Percentiles rank a stretch among this genome's conserved stretches.
Evolutionary conservation across 768 basidiomycete genomes (phyloP).

Genomic region (Dentipellis sp.): DNA sequence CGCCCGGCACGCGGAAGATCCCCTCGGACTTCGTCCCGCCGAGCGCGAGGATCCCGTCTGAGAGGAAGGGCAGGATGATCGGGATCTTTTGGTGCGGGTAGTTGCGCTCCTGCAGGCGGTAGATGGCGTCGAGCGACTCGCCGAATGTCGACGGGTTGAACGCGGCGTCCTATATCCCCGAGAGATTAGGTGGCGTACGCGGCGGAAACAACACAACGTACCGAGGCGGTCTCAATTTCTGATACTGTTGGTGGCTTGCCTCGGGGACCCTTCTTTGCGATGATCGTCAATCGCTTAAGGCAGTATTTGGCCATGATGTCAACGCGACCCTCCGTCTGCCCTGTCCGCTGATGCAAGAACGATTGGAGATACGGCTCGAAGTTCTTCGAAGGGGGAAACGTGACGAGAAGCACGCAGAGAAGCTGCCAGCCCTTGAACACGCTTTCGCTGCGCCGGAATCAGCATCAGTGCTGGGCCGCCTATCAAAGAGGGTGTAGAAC

Average conservation of each 20-base stretch:
- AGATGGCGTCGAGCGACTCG: slow-evolving; percentile 78
- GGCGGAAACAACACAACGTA: slow-evolving; percentile 24
- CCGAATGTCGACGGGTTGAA: slow-evolving; percentile 95
- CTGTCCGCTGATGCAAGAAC: slow-evolving; percentile 68
- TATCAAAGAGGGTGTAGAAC: slow-evolving; percentile 21
- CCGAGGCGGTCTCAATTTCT: slow-evolving; percentile 90
- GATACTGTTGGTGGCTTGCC: slow-evolving; percentile 73
- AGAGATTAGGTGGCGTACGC: background rate
- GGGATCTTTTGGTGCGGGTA: slow-evolving; percentile 83
- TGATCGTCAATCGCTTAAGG: slow-evolving; percentile 61
- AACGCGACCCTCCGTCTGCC: slow-evolving; percentile 63
- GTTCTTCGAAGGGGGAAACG: slow-evolving; percentile 90
- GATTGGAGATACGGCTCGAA: slow-evolving; percentile 76
- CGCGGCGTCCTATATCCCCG: slow-evolving; percentile 60
- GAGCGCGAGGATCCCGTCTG: slow-evolving; percentile 83
- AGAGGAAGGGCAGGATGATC: slow-evolving; percentile 89
- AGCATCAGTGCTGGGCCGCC: background rate
- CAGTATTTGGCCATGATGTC: slow-evolving; percentile 91
- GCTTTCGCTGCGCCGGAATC: slow-evolving; percentile 49
- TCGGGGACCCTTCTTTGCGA: slow-evolving; percentile 78
- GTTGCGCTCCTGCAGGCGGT: slow-evolving; percentile 75
- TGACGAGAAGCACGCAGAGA: slow-evolving; percentile 80
- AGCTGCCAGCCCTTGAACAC: slow-evolving; percentile 91
- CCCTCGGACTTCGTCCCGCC: slow-evolving; percentile 83
- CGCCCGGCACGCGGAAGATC: slow-evolving; percentile 90